Conservation (phyloP, 352 stramenopile species). For the Pythium monospermum region DNA sequence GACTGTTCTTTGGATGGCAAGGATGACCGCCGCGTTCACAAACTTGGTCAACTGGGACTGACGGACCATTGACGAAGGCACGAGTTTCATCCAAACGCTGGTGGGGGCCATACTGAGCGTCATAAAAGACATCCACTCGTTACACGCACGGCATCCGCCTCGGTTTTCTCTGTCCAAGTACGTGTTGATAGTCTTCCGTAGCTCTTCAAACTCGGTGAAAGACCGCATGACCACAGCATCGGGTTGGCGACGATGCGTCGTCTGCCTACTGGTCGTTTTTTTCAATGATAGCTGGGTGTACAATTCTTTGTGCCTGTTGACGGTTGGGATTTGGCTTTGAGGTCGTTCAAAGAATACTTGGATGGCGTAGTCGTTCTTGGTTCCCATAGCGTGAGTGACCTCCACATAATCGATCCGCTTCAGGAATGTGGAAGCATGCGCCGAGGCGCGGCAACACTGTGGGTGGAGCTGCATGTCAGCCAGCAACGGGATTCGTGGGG, state of each 20-base stretch:
- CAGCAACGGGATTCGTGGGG: constrained; percentile 29
- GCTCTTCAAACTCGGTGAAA: constrained; percentile 6
- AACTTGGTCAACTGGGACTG: constrained; percentile 11
- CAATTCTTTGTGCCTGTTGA: neutral
- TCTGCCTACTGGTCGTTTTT: neutral
- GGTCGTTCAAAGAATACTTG: constrained; percentile 33
- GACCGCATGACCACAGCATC: constrained; percentile 5
- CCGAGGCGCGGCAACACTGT: constrained; percentile 27
- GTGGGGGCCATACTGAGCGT: constrained; percentile 6
- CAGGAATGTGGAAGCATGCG: constrained; percentile 33
- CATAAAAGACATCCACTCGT: constrained; percentile 20
- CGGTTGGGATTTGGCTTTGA: constrained; percentile 12
- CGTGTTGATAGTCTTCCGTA: constrained; percentile 2
- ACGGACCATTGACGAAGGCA: neutral
- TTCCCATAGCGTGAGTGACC: constrained; percentile 37
- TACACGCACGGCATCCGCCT: constrained; percentile 11
- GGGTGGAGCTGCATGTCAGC: constrained; percentile 36
- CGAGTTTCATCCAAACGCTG: constrained; percentile 7
- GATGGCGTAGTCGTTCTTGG: constrained; percentile 45
- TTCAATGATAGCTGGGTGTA: neutral
- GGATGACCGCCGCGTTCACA: constrained; percentile 7
- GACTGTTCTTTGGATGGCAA: constrained; percentile 12
- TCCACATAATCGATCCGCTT: constrained; percentile 48
- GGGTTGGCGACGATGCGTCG: neutral
- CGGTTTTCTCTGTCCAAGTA: constrained; percentile 9